Evolutionary conservation across 176 grass and related monocot genomes (phyloP), one percentile per base, ranked within the genome.

Genomic region (Rhynchospora tenuis): DNA sequence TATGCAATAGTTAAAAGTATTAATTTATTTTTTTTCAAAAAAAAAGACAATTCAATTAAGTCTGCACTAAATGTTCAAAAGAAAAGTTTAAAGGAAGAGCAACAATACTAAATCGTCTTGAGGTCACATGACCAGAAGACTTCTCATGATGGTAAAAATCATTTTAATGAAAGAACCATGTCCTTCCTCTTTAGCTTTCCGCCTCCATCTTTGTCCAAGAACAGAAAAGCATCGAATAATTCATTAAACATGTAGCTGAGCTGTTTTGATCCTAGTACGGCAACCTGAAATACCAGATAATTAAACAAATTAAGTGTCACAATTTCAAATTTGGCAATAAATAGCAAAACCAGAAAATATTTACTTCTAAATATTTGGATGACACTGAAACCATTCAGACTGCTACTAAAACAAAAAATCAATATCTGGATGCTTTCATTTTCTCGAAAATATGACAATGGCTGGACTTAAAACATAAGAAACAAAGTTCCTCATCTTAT

Each of bases 171-270:
- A n/a, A n/a, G n/a, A n/a, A n/a, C n/a, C n/a, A n/a, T n/a, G n/a
- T n/a, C n/a, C n/a, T n/a, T n/a, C n/a, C n/a, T n/a, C n/a, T n/a
- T n/a, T n/a, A n/a, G n/a, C n/a, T n/a, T n/a, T n/a, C n/a, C n/a
- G n/a, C n/a, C 85, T 2, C 83, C 89, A 79, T 93, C 85, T 85
- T 84, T 93, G 84, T 89, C 91, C 7, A 97, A 86, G 83, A 93
- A 91, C 5, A 90, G 13, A 84, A 89, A 93, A 26, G 90, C 91
- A 28, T 95, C 86, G 11, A 89, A 88, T 46, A 95, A 83, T 84
- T 88, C 85, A 59, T 93, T 81, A 43, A 96, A 95, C n/a, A 88
- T 84, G 28, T 47, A 64, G 82, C 89, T 88, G 83, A 95, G 61
- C 84, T 92, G 86, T 0, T 19, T 47, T 11, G 88, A 89, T 59